phyloP scores from a whole-genome alignment of 805 yeast genomes.

The Wickerhamomyces chambardii region DNA sequence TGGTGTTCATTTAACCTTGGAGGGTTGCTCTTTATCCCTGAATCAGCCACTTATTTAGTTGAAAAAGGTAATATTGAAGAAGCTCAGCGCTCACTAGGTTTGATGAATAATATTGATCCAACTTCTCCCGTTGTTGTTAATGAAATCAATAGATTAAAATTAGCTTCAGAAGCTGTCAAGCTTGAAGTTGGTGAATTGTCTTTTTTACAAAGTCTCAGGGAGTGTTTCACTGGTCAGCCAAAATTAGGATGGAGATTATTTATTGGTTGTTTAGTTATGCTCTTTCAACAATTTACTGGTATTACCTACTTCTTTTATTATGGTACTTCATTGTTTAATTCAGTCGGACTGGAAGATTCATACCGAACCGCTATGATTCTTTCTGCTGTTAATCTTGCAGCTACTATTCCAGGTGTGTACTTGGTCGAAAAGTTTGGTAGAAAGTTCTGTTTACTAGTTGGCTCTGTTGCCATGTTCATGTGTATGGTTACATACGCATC shows the following conservation, averaged over 20 bases:
- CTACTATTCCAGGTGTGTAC: slow-evolving; percentile 43
- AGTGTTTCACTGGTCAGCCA: slow-evolving; percentile 56
- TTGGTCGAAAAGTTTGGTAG: slow-evolving; percentile 49
- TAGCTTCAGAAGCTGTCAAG: slow-evolving; percentile 37
- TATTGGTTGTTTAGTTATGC: slow-evolving; percentile 52
- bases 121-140: slow-evolving; percentile 38
- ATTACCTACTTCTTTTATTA: slow-evolving; percentile 60
- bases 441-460: slow-evolving; percentile 37
- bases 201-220: slow-evolving; percentile 12
- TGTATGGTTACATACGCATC: slow-evolving; percentile 54
- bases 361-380: slow-evolving; percentile 51
- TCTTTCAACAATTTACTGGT: slow-evolving; percentile 56
- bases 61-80: slow-evolving; percentile 39
- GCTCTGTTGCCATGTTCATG: slow-evolving; percentile 43
- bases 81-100: slow-evolving; percentile 44
- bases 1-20: slow-evolving; percentile 25
- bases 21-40: slow-evolving; percentile 57
- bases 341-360: slow-evolving; percentile 48
- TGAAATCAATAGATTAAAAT: slow-evolving; percentile 38
- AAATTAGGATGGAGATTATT: slow-evolving; percentile 38
- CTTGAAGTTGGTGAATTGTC: slow-evolving; percentile 48
- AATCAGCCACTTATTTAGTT: slow-evolving; percentile 55
- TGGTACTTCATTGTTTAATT: slow-evolving; percentile 52
- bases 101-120: slow-evolving; percentile 36
- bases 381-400: slow-evolving; percentile 46